Percentiles rank a stretch among this genome's conserved stretches.
These are phyloP conservation scores for Plenodomus tracheiphilus DNA, from an alignment of 2,329 filamentous ascomycete genomes.

Conservation along the genomic window DNA sequence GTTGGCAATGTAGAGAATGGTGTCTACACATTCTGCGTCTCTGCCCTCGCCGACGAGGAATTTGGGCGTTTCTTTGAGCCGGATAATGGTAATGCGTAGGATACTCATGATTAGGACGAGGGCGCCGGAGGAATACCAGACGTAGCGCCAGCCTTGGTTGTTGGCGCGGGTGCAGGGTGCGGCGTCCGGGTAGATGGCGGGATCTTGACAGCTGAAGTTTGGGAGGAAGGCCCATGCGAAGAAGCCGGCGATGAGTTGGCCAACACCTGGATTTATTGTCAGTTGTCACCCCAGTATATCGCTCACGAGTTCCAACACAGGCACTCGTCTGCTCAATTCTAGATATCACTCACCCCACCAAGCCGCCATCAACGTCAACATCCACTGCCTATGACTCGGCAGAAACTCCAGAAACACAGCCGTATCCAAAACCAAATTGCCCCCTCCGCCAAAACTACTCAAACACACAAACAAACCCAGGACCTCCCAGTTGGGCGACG, in stretches of 20 bases:
- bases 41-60: conserved; percentile 58
- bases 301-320: neutral
- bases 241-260: conserved; percentile 56
- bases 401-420: conserved; percentile 63
- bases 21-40: conserved; percentile 56
- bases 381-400: conserved; percentile 64
- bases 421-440: conserved; percentile 66
- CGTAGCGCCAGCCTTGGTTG: conserved; percentile 62
- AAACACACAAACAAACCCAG: conserved; percentile 67
- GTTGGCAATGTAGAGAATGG: conserved; percentile 54
- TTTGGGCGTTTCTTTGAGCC: conserved; percentile 60
- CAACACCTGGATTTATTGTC: conserved; percentile 42
- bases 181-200: conserved; percentile 38
- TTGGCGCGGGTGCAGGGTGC: conserved; percentile 54
- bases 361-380: conserved; percentile 64
- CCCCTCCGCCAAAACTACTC: conserved; percentile 66
- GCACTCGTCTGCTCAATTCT: too few relatives aligned
- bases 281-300: neutral
- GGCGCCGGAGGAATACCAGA: conserved; percentile 57
- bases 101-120: conserved; percentile 60
- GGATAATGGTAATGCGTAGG: conserved; percentile 58
- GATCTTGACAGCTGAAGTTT: conserved; percentile 52
- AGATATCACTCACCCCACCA: conserved; percentile 52
- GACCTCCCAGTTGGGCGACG: conserved; percentile 67
- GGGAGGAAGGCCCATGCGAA: conserved; percentile 59